Evolutionary conservation across 768 basidiomycete species (phyloP), one percentile per base, ranked within the genome.

Genomic region (Amanita inopinata): DNA sequence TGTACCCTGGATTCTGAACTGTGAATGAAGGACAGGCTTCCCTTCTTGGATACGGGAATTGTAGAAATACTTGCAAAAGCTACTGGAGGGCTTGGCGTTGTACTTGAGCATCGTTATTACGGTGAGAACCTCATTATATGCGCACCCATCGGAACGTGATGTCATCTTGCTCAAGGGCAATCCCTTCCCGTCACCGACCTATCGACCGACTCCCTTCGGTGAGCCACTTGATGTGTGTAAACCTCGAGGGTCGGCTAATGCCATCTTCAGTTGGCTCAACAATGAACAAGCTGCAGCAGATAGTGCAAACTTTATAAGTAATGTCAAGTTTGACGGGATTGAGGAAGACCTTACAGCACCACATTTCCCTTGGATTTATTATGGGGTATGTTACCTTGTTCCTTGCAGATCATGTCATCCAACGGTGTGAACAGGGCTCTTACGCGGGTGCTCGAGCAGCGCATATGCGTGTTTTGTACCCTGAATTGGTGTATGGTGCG

Each of bases 371-470:
- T 91, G 88, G 88, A 89, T 91, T 44, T 91, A 94, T 57, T 94
- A 94, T 54, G 94, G 94, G 10, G 92, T 89, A 58, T 31, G 76
- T 52, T 46, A 7, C 18, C 17, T 37, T 15, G 40, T 22, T 5
- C 27, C 32, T 20, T n/a, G 6, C 31, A 38, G 14, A 9, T 3
- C 5, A 4, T 7, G 2, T 46, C 3, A 27, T 12, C 27, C 11
- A 19, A 10, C 5, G 14, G 15, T 6, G 15, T 25, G 19, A 17
- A n/a, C 49, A 83, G 82, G 84, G 86, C 8, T 91, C 87, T 0
- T 94, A 94, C 51, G 91, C 91, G 5, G 93, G 93, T 47, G 93
- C 92, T 5, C 80, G 92, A 5, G 82, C 91, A 0, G 93, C 93
- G 0, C 89, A 96, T 53, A 90, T 94, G 83, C 78, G 75, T 42